Base-by-base conservation (phyloP, 2,329 filamentous ascomycete genomes). In the Ramichloridium luteum region DNA sequence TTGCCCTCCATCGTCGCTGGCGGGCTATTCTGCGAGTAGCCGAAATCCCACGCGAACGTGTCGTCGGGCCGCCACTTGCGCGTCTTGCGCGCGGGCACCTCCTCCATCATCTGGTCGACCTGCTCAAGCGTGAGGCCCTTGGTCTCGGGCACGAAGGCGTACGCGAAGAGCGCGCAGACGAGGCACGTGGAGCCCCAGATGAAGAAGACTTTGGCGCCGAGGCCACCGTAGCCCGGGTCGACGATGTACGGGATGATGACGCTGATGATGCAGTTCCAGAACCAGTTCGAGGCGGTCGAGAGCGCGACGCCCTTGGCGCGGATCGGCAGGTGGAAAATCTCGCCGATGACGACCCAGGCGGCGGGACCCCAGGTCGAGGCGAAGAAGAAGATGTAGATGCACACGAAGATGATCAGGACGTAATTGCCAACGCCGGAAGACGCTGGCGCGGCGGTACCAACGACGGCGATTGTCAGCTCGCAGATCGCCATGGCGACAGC, bases 371-470 rank as follows among this genome's bases (percentile, higher is more conserved):
- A 92, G 39, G 83, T 92, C 34, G 72, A 75, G 29, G 84, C 84
- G 56, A 93, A 93, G 68, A 78, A 88, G 69, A 82, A 85, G 66
- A 93, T 84, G 70, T 86, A 90, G 60, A 93, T 74, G 62, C 79
- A 82, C 51, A 90, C 88, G 61, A 92, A 90, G 37, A 80, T 73
- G 43, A 93, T 84, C 65, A 86, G 50, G 34, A 45, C 43, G 34
- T 54, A 53, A 33, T 53, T 53, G 9, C 77, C 76, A 2, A 62
- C 43, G 32, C 67, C 58, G 56, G 77, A 57, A 15, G 41, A 30
- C 2, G 40, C 47, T 11, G 43, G 44, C 1, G 60, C 48, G 10
- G 49, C 55, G 1, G 39, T 31, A 20, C 67, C 70, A 30, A 71
- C 59, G 39, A 88, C 84, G 47, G 74, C 40, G 34, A 88, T 80